phyloP scores from a whole-genome alignment of 176 grass and related monocot genomes.

The Luzula sylvatica region DNA sequence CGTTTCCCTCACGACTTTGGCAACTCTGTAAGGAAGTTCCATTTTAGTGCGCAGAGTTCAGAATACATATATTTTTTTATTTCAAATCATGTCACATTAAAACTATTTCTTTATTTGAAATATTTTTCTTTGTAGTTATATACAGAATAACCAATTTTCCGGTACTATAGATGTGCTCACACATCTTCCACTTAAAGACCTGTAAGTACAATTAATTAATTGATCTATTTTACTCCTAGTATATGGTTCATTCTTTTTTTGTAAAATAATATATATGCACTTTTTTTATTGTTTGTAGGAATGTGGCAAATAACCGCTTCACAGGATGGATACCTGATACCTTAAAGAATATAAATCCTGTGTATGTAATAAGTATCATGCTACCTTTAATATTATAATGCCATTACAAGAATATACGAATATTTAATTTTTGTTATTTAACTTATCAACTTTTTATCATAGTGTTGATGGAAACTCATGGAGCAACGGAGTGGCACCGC shows the following conservation, averaged over 20 bases:
- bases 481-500: slow-evolving; percentile 40
- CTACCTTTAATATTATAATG: not conserved
- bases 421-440: slow-evolving; percentile 2
- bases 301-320: slow-evolving; percentile 75
- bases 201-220: slow-evolving; percentile 46
- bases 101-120: not conserved
- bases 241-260: not conserved
- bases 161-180: slow-evolving; percentile 55
- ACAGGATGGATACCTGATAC: slow-evolving; percentile 64
- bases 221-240: not conserved
- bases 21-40: slow-evolving; percentile 43
- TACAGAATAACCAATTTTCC: slow-evolving; percentile 80
- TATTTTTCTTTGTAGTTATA: slow-evolving; percentile 31
- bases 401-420: not conserved
- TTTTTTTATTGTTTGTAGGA: slow-evolving; percentile 28
- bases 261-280: slow-evolving; percentile 6
- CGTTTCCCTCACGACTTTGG: slow-evolving; percentile 47
- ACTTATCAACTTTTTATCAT: slow-evolving; percentile 20
- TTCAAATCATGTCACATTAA: not conserved
- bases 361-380: slow-evolving; percentile 58
- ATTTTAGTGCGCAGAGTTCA: not conserved
- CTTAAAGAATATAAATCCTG: slow-evolving; percentile 60
- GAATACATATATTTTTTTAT: not conserved
- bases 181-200: slow-evolving; percentile 56
- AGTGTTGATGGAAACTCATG: slow-evolving; percentile 68